Evolutionary conservation across 2,329 filamentous ascomycete species (phyloP), one percentile per base, ranked within the genome.

Genomic region (Fusarium burgessii): DNA sequence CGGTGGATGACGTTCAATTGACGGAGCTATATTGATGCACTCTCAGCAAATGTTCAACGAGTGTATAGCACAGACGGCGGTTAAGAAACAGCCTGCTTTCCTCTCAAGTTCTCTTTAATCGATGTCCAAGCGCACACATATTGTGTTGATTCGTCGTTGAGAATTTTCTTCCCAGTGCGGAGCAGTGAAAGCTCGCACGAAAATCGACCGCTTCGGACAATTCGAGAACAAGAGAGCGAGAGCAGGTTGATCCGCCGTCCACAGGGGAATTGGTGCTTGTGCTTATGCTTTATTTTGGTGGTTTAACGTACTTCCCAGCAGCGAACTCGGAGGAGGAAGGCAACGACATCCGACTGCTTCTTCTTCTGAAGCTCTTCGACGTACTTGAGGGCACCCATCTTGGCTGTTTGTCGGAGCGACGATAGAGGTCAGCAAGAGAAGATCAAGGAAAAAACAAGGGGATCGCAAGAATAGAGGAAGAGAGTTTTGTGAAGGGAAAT

Each of bases 341-440:
- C 95, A 89, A 98, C 93, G 84, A 99, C 93, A 91, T 99, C 96
- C 86, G 94, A 97, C 92, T 99, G 96, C 94, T 99, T 99, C 94
- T 97, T 98, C 94, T 99, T 98, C 87, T 98, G 94, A 89, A 99
- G 93, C 91, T 99, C 96, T 92, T 99, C 97, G 88, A 99, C 94
- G 90, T 97, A 99, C 90, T 99, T 99, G 87, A 98, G 94, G 90
- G 95, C 95, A 93, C 96, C 96, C 96, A 98, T 98, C 91, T 95
- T 89, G 84, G 82, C 87, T 89, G 77, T 78, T 70, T 71, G 65
- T 62, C 60, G 65, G 27, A 66, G 47, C 49, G 62, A 65, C 55
- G 50, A 54, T 35, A 68, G 55, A 74, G 49, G 73, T 78, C 72
- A 80, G 78, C 70, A 70, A 76, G 49, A 63, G 56, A 58, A 29